Conservation (phyloP, 345 rosid species). For the Excoecaria agallocha region DNA sequence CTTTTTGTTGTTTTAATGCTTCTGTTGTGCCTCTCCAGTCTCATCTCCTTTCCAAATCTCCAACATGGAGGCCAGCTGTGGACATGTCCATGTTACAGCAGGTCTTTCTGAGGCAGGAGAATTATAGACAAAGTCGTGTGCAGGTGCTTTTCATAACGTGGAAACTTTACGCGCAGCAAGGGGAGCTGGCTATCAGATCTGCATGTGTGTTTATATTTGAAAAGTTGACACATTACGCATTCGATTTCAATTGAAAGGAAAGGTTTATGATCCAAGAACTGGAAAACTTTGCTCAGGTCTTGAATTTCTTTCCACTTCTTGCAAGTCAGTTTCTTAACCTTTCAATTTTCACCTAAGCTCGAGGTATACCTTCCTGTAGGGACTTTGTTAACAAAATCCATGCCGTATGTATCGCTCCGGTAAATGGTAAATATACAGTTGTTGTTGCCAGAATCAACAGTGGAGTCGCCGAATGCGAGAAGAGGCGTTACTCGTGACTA, state of each 20-base stretch:
- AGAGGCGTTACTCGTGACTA: too few relatives aligned
- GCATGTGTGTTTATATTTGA: slow-evolving; percentile 2
- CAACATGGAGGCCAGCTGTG: slow-evolving; percentile 71
- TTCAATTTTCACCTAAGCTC: neutral
- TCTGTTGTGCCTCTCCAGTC: too few relatives aligned
- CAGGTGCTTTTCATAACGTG: slow-evolving; percentile 74
- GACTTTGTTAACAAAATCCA: too few relatives aligned
- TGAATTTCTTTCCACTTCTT: neutral
- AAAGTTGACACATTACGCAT: neutral
- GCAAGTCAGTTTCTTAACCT: neutral
- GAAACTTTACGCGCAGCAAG: slow-evolving; percentile 84
- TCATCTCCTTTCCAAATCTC: too few relatives aligned
- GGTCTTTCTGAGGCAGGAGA: slow-evolving; percentile 73
- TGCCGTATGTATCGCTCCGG: too few relatives aligned
- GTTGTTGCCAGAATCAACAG: too few relatives aligned
- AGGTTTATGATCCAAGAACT: neutral
- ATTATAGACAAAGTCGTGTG: slow-evolving; percentile 61
- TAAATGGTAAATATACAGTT: too few relatives aligned
- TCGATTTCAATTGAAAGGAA: slow-evolving; percentile 2
- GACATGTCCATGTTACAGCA: slow-evolving; percentile 93
- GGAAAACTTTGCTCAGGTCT: neutral
- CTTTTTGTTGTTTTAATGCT: too few relatives aligned
- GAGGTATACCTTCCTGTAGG: neutral
- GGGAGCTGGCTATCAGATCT: slow-evolving; percentile 85
- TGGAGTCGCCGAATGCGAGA: too few relatives aligned